phyloP scores from a whole-genome alignment of 73 alveolate species.

The Breviolum minutum region DNA sequence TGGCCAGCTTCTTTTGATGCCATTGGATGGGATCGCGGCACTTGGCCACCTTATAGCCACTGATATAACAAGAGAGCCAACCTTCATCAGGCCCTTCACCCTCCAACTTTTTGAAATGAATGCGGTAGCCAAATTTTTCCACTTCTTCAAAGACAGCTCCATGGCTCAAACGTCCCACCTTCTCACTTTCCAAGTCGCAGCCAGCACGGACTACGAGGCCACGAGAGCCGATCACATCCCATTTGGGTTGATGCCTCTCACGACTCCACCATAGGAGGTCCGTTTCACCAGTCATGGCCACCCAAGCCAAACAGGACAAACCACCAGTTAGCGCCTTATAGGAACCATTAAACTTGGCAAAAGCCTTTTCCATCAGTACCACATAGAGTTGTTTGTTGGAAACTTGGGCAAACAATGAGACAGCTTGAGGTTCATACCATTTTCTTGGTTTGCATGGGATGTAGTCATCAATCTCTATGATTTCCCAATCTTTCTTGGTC shows the following conservation, averaged over 20 bases:
- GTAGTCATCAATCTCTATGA: slow-evolving; percentile 53
- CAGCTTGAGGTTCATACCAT: slow-evolving; percentile 42
- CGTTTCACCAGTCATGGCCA: slow-evolving; percentile 35
- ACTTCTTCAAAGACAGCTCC: slow-evolving; percentile 51
- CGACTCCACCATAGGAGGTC: neutral
- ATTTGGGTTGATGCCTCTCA: slow-evolving; percentile 6
- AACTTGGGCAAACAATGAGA: slow-evolving; percentile 16
- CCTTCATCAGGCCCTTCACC: slow-evolving; percentile 74
- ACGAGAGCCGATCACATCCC: slow-evolving; percentile 38
- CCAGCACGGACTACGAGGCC: slow-evolving; percentile 30
- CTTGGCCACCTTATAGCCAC: slow-evolving; percentile 49
- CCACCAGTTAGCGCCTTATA: slow-evolving; percentile 37
- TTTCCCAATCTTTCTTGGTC: neutral
- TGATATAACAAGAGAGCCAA: slow-evolving; percentile 76
- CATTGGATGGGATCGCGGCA: slow-evolving; percentile 47
- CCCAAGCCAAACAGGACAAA: slow-evolving; percentile 23
- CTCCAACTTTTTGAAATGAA: slow-evolving; percentile 37
- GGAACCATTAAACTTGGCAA: slow-evolving; percentile 41
- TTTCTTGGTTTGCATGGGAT: slow-evolving; percentile 56
- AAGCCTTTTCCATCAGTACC: slow-evolving; percentile 69
- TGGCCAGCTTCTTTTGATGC: neutral
- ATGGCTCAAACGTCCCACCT: slow-evolving; percentile 62
- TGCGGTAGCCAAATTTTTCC: slow-evolving; percentile 43
- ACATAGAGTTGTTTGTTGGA: slow-evolving; percentile 45
- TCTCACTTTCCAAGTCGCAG: slow-evolving; percentile 48